Conservation (phyloP, 345 rosid genomes). For the Cardamine resedifolia region DNA sequence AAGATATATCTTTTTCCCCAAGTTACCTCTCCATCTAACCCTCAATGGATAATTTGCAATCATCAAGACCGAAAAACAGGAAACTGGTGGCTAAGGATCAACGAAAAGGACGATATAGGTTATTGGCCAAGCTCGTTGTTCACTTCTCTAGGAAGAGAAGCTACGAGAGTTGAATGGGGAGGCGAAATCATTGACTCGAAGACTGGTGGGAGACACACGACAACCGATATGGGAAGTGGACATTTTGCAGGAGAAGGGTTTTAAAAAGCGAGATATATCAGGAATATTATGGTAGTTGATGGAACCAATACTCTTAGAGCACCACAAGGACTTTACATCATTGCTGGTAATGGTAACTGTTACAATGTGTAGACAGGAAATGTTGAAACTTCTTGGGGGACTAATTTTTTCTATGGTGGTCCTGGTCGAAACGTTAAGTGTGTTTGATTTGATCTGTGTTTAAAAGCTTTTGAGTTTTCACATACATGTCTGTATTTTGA, state of each 20-base stretch:
- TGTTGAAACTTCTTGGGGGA: conserved; percentile 46
- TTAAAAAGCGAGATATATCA: conserved; percentile 54
- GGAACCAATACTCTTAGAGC: conserved; percentile 50
- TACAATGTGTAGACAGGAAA: conserved; percentile 49
- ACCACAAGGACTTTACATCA: conserved; percentile 43
- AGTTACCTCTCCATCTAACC: conserved; percentile 4
- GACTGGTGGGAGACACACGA: conserved; percentile 48
- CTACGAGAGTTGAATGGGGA: conserved; percentile 65
- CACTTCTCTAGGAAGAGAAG: conserved; percentile 52
- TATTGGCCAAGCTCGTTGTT: conserved; percentile 63
- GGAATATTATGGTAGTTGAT: conserved; percentile 56
- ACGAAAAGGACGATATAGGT: conserved; percentile 45
- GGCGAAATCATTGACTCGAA: conserved; percentile 57
- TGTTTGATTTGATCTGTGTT: conserved; percentile 32
- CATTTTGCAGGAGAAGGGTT: conserved; percentile 58
- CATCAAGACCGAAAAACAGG: conserved; percentile 57
- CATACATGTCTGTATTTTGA: conserved; percentile 7
- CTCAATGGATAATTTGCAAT: background rate
- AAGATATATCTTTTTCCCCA: background rate
- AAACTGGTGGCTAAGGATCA: conserved; percentile 69
- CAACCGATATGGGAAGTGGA: conserved; percentile 73
- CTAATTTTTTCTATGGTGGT: conserved; percentile 60
- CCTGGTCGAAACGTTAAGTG: conserved; percentile 58
- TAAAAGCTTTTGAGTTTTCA: conserved; percentile 12
- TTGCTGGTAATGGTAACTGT: conserved; percentile 49